Base-by-base conservation (phyloP, 805 yeast species). In the Teunomyces kruisii region DNA sequence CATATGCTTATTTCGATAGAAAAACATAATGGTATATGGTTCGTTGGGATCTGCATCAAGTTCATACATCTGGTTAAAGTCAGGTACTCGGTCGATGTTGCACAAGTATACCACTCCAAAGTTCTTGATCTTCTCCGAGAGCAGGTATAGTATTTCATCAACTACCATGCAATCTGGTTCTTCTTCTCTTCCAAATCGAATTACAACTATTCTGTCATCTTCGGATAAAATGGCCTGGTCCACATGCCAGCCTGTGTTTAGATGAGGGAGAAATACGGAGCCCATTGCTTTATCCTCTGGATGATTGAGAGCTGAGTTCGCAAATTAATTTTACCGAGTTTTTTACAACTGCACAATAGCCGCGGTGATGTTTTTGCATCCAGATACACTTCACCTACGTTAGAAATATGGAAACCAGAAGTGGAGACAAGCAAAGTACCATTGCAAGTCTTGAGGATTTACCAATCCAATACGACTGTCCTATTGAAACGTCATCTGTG, bases 211-310 rank as follows among this genome's bases (percentile, higher is more conserved):
- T 46, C 96, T 69, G 42, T 88, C 96, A 47, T 87, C 95, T 59
- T 94, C 99, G 6, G 89, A 81, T 16, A 94, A 73, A 31, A 94
- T 94, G 6, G 99, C 96, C 61, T 94, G 98, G 67, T 94, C 99
- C 27, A 94, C 98, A 59, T 94, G 99, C 97, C 96, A 89, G 5
- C 96, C 96, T 0, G 92, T 77, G 22, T 74, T 79, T 46, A 89
- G 68, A 59, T 89, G 94, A 1, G 96, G 94, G 42, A 89, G 70
- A 55, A 88, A 86, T 0, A 86, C 83, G 47, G 91, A 84, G 4
- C 92, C 91, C 95, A 87, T 87, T 24, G 13, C 22, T 29, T 16
- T 10, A 26, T 28, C 22, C 9, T 42, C 29, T 26, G 8, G 32
- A 27, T 17, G 39, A 2, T 31, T 6, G 27, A 29, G 32, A 30